Evolutionary conservation across 2,329 filamentous ascomycete genomes (phyloP), one percentile per base, ranked within the genome.

Genomic region (Chaetomium sp.): DNA sequence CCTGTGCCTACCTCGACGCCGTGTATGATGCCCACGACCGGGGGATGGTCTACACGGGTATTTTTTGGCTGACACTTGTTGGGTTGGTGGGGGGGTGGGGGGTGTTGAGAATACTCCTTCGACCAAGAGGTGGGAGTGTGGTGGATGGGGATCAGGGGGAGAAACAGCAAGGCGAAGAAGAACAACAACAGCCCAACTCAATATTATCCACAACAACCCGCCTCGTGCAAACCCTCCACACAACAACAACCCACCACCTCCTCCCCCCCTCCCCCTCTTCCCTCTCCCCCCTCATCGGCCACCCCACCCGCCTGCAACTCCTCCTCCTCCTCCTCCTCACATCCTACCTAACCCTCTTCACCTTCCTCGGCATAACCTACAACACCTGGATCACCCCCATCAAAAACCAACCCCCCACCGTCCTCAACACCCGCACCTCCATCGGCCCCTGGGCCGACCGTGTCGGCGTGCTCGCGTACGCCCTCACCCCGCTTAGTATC

Each of bases 371-470:
- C 36, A 85, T 89, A 56, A 70, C 76, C 7, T 90, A 89, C 70
- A 76, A 78, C 43, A 85, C 71, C 9, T 90, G 87, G 87, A 68
- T 86, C 7, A 89, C 86, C 0, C 87, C 87, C 0, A 79, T 89
- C 51, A 81, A 82, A 66, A 74, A 74, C 11, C 71, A 69, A 37
- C 76, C 77, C 0, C 35, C 53, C 0, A 74, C 74, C 35, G 66
- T 83, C 0, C 77, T 80, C 70, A 88, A 87, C 67, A 88, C 79
- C 0, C 79, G 87, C 7, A 81, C 79, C 4, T 78, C 79, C 4
- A 72, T 91, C 0, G 86, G 87, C 0, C 81, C 84, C 0, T 90
- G 81, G 74, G 76, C 82, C 0, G 83, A 91, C 66, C 80, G 88
- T 12, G 67, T 90, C 3, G 88, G 88, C 6, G 77, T 85, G 2